Conservation (phyloP, 441 rosid genomes). For the Croton setiger region DNA sequence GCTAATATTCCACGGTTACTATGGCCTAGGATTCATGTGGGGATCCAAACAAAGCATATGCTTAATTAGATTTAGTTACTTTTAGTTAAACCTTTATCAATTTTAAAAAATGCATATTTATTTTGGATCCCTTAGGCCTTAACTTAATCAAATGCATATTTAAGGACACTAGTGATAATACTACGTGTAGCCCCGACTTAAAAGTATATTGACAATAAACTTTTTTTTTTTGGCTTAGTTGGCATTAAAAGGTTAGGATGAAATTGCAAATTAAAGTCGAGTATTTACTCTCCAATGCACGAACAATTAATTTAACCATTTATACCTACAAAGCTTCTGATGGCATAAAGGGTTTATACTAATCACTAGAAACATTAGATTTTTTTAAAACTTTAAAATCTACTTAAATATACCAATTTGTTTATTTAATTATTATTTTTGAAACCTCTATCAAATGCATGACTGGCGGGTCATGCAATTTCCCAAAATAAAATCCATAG, state of each 20-base stretch:
- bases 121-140: not conserved
- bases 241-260: not conserved
- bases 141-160: no score
- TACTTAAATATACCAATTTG: no score
- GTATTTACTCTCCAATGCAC: no score
- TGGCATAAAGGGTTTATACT: no score
- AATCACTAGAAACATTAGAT: no score
- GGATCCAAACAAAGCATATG: constrained; percentile 16
- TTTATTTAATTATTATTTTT: not conserved
- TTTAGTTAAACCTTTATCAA: constrained; percentile 9
- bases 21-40: not conserved
- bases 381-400: no score
- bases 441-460: constrained; percentile 1
- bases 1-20: no score
- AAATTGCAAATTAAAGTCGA: no score
- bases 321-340: no score
- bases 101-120: no score
- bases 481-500: not conserved
- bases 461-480: not conserved
- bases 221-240: not conserved
- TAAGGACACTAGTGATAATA: constrained; percentile 5
- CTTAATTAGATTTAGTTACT: constrained; percentile 5
- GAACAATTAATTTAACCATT: no score
- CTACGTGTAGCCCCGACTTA: not conserved
- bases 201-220: not conserved